phyloP scores from a whole-genome alignment of 805 yeast species.

The Yarrowia hollandica region DNA sequence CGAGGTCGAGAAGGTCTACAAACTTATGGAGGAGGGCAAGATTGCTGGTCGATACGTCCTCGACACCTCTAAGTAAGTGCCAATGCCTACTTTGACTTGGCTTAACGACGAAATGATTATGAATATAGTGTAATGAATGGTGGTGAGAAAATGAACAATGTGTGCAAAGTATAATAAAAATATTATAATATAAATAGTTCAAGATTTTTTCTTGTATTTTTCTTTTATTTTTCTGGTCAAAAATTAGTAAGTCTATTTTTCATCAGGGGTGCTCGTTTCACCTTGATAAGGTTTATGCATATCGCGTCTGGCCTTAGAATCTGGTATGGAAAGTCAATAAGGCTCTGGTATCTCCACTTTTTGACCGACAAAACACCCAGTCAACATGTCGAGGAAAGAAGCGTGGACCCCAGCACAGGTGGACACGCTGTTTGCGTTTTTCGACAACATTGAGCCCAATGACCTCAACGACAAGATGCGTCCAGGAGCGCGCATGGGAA shows the following conservation, averaged over 20 bases:
- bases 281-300: no score
- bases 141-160: not conserved
- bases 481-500: not conserved
- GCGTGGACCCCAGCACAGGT: not conserved
- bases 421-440: not conserved
- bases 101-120: not conserved
- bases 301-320: no score
- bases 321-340: no score
- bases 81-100: no score
- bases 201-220: no score
- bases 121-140: not conserved
- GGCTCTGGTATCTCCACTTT: no score
- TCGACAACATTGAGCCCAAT: not conserved
- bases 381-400: not conserved
- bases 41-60: slow-evolving; percentile 65
- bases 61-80: slow-evolving; percentile 51
- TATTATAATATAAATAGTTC: not conserved
- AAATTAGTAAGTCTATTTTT: no score
- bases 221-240: no score
- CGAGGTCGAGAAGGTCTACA: slow-evolving; percentile 50
- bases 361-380: not conserved
- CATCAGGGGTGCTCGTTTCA: no score
- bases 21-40: slow-evolving; percentile 61
- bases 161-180: not conserved
- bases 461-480: not conserved